Evolutionary conservation across 208 protist species (phyloP), one percentile per base, ranked within the genome.

Genomic region (Wallacemonas sp.): DNA sequence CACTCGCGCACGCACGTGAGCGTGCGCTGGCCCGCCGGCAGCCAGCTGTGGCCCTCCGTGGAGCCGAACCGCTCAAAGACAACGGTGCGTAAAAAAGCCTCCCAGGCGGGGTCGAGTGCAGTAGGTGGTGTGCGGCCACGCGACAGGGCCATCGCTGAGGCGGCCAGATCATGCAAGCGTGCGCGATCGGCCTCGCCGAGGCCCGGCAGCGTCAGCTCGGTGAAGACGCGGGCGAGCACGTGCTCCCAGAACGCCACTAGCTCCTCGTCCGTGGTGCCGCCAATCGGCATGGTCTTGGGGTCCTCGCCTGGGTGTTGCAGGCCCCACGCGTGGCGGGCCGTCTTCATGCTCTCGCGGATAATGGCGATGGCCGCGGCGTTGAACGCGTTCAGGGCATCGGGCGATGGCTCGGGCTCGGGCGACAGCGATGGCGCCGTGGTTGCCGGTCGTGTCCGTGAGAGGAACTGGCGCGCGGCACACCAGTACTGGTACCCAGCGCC

Each of bases 401-500:
- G 48, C 10, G 48, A 1, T 32, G 48, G 48, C 42, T 1, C 42
- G 5, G 18, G n/a, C 11, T 7, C 42, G 7, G 42, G 11, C 48
- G 26, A 14, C 7, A 32, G 18, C 48, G 48, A 41, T 14, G 36
- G 82, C 29, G 12, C 74, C 74, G 50, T 77, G 71, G 11, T 70
- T 10, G 23, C 39, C 29, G 48, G 7, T n/a, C n/a, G n/a, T n/a
- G n/a, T n/a, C n/a, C n/a, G n/a, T 16, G 20, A 33, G n/a, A 93
- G 70, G 32, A 85, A 91, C 1, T 76, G 20, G 11, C 28, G 2
- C n/a, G 86, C 77, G 28, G 77, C 72, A 22, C 44, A 50, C 54
- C 41, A 69, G 64, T 91, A 94, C 71, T 94, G 88, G 55, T 72
- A 66, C 23, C 85, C 88, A 0, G 84, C 45, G n/a, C 83, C 77